A percentile compares a stretch with the other conserved stretches of the same genome.
These are phyloP conservation scores for Saturnispora mendoncae DNA, from an alignment of 805 yeast genomes.

Conservation along the genomic window DNA sequence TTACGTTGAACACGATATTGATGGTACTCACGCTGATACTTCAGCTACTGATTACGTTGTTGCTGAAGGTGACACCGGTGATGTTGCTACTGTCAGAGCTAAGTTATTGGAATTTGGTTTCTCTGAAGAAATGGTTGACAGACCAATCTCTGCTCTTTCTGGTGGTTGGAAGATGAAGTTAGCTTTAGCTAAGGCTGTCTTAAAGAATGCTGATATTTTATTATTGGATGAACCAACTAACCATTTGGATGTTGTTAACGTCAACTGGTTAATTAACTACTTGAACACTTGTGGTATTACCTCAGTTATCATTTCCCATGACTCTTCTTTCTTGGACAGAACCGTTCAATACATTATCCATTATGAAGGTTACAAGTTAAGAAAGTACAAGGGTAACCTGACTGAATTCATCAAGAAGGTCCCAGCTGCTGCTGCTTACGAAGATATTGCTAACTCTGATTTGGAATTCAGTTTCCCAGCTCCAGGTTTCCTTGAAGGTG, in stretches of 20 bases:
- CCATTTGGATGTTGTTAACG: conserved; percentile 99
- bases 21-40: conserved; percentile 95
- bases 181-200: conserved; percentile 98
- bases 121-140: conserved; percentile 84
- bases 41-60: conserved; percentile 87
- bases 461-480: conserved; percentile 97
- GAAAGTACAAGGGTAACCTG: conserved; percentile 99
- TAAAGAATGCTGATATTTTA: conserved; percentile 95
- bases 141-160: conserved; percentile 94
- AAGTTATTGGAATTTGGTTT: conserved; percentile 87
- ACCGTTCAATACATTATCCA: conserved; percentile 97
- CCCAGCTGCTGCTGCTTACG: conserved; percentile 98
- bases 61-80: conserved; percentile 49
- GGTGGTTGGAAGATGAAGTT: conserved; percentile 99
- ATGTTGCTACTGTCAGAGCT: conserved; percentile 59
- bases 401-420: conserved; percentile 97
- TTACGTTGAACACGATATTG: conserved; percentile 99
- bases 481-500: conserved; percentile 99
- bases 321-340: conserved; percentile 98
- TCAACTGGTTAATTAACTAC: conserved; percentile 99
- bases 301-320: conserved; percentile 97
- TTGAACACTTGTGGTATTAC: conserved; percentile 97
- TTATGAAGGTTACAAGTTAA: conserved; percentile 99
- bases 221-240: conserved; percentile 99
- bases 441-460: conserved; percentile 97